phyloP scores from a whole-genome alignment of 768 basidiomycete species.

The Suillus sp. region DNA sequence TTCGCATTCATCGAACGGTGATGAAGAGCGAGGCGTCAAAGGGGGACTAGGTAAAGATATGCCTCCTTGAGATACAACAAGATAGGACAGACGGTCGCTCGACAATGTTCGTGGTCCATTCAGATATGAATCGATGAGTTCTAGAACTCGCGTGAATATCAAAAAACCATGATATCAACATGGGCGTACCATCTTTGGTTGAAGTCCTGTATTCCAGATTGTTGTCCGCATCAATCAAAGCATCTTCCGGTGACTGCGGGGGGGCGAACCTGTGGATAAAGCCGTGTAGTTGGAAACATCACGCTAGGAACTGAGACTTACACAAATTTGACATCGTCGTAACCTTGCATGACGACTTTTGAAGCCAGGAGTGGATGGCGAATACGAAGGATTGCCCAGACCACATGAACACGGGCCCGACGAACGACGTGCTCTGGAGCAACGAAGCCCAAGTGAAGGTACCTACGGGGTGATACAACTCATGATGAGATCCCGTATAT shows the following conservation, averaged over 20 bases:
- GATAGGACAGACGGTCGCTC: slow-evolving; percentile 62
- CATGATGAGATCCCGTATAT: neutral
- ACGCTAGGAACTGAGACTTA: slow-evolving; percentile 36
- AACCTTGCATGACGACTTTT: slow-evolving; percentile 56
- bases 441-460: slow-evolving; percentile 71
- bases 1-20: slow-evolving; percentile 11
- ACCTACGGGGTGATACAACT: slow-evolving; percentile 48
- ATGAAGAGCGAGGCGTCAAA: slow-evolving; percentile 31
- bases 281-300: neutral
- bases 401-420: slow-evolving; percentile 50
- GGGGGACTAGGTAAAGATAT: slow-evolving; percentile 35
- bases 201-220: slow-evolving; percentile 53
- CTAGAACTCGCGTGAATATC: slow-evolving; percentile 30
- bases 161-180: slow-evolving; percentile 5
- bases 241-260: slow-evolving; percentile 45
- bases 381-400: slow-evolving; percentile 73
- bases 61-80: slow-evolving; percentile 49
- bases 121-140: slow-evolving; percentile 67
- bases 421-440: slow-evolving; percentile 47
- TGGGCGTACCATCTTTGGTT: slow-evolving; percentile 53
- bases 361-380: slow-evolving; percentile 76
- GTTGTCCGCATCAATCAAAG: slow-evolving; percentile 48
- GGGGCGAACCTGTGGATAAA: slow-evolving; percentile 44
- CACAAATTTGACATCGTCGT: slow-evolving; percentile 70
- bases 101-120: slow-evolving; percentile 80